Evolutionary conservation across 371 early-diverging fungal genomes (phyloP).

Genomic region (Apophysomyces trapeziformis): DNA sequence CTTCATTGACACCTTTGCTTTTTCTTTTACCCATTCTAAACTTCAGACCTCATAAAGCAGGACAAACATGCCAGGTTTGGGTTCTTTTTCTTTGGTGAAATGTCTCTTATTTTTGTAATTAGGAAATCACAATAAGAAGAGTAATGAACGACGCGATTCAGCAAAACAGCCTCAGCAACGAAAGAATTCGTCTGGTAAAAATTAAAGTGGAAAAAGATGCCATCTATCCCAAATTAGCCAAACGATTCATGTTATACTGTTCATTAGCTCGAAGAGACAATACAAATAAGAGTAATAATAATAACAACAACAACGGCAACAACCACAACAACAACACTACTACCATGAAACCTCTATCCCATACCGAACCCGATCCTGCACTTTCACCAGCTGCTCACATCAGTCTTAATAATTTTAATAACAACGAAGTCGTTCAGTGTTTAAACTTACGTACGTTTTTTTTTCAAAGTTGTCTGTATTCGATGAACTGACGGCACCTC

Average conservation of each 20-base stretch:
- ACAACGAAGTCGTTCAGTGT: slow-evolving; percentile 25
- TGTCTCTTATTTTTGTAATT: not conserved
- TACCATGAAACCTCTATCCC: slow-evolving; percentile 6
- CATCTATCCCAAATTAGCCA: no score
- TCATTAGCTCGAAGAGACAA: slow-evolving; percentile 5
- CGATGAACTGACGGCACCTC: no score
- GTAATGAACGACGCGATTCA: slow-evolving; percentile 33
- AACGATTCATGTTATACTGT: not conserved
- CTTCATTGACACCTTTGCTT: no score
- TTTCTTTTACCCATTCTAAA: no score
- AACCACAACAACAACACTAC: no score
- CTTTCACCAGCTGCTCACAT: slow-evolving; percentile 12
- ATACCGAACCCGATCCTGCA: slow-evolving; percentile 17
- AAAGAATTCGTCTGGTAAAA: slow-evolving; percentile 22
- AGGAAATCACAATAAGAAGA: slow-evolving; percentile 26
- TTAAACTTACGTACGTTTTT: slow-evolving; percentile 28
- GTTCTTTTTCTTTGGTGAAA: not conserved
- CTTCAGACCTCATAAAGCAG: not conserved
- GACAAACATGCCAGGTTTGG: slow-evolving; percentile 10
- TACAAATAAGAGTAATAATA: slow-evolving; percentile 1
- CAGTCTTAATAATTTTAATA: slow-evolving; percentile 34
- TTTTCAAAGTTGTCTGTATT: no score
- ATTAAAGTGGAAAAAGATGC: not conserved
- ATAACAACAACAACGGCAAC: no score
- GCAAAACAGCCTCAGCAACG: slow-evolving; percentile 31